Evolutionary conservation across 345 rosid species (phyloP).

Genomic region (Zanthoxylum bungeanum): DNA sequence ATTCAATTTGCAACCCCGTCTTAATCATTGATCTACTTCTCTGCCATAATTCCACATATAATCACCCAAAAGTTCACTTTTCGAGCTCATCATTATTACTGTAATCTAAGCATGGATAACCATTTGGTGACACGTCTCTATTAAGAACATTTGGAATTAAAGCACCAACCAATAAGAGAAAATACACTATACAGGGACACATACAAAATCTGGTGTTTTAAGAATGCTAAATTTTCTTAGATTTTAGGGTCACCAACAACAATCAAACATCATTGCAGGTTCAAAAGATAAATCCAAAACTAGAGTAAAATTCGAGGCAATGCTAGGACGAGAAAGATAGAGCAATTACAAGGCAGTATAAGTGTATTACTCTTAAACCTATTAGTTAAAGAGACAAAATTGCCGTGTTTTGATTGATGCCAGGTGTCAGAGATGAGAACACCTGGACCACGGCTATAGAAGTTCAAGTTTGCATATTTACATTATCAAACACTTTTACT

Average conservation of each 20-base stretch:
- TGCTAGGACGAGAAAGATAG: background rate
- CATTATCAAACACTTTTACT: background rate
- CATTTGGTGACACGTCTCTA: background rate
- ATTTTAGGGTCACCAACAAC: background rate
- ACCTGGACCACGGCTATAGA: background rate
- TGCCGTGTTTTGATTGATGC: background rate
- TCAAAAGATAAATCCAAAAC: background rate
- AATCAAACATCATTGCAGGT: background rate
- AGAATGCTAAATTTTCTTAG: background rate
- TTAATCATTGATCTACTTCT: background rate
- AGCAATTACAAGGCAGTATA: background rate
- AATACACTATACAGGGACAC: too few relatives aligned
- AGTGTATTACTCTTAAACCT: background rate
- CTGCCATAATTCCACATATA: background rate
- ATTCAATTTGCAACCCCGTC: background rate
- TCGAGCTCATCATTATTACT: background rate
- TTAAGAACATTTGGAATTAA: background rate
- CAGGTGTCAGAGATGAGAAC: background rate
- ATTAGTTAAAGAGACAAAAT: background rate
- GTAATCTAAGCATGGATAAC: background rate
- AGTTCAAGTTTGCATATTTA: background rate
- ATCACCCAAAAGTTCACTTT: background rate
- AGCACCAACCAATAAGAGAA: background rate
- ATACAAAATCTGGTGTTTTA: background rate
- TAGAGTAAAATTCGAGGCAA: background rate